phyloP scores from a whole-genome alignment of 495 filamentous ascomycete genomes.

The Daldinia childiae region DNA sequence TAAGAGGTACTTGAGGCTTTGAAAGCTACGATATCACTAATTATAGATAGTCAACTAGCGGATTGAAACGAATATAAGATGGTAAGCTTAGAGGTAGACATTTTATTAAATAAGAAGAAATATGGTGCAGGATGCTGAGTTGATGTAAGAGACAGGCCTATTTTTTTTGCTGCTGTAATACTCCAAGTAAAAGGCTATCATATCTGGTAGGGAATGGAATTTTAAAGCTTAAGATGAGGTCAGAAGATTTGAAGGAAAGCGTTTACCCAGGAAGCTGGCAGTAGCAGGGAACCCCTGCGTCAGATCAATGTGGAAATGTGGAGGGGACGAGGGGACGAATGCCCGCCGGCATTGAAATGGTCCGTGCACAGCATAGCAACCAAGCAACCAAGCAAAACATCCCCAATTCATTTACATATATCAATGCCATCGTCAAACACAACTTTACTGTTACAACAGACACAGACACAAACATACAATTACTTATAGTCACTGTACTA shows the following conservation, averaged over 20 bases:
- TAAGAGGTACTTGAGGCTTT: background rate
- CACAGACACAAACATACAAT: background rate
- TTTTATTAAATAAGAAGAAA: background rate
- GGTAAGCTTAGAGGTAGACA: too few relatives aligned
- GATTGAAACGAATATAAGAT: background rate
- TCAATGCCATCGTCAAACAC: constrained; percentile 12
- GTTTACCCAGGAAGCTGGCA: background rate
- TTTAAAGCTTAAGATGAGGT: background rate
- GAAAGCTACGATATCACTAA: background rate
- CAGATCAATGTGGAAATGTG: constrained; percentile 28
- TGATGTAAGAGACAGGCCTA: background rate
- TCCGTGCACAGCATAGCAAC: constrained; percentile 42
- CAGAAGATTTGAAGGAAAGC: background rate
- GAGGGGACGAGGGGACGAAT: background rate
- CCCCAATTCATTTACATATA: constrained; percentile 15
- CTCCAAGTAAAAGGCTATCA: background rate
- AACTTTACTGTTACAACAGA: constrained; percentile 1
- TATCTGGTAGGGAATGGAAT: background rate
- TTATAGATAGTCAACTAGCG: background rate
- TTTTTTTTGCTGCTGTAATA: background rate
- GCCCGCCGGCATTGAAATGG: constrained; percentile 12
- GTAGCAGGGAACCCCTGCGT: constrained; percentile 23
- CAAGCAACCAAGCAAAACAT: constrained; percentile 42
- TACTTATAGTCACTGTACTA: background rate
- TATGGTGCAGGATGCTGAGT: background rate